phyloP scores from a whole-genome alignment of 2,329 filamentous ascomycete genomes.

The Metarhizium album region DNA sequence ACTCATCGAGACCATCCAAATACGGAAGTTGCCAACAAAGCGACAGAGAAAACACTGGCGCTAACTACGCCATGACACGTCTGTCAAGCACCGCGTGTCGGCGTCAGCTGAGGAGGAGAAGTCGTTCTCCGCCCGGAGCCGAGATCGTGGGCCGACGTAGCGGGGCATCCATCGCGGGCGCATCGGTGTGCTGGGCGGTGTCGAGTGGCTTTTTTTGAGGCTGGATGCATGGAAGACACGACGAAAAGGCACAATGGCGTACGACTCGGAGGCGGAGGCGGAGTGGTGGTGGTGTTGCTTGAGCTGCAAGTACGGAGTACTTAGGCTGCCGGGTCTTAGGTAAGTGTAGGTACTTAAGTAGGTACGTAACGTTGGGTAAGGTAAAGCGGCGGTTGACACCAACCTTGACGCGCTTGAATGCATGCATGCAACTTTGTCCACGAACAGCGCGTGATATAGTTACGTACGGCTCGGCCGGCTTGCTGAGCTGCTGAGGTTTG shows the following conservation, averaged over 20 bases:
- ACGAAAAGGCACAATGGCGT: not conserved
- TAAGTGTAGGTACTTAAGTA: not conserved
- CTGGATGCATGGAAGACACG: slow-evolving; percentile 3
- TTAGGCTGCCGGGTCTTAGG: not conserved
- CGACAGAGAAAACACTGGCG: too few species aligned
- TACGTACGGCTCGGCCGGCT: too few species aligned
- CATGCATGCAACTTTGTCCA: not conserved
- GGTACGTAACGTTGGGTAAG: not conserved
- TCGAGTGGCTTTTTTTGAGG: not conserved
- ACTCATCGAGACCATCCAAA: not conserved
- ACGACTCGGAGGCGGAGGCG: not conserved
- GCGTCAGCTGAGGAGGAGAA: not conserved
- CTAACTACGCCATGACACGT: too few species aligned
- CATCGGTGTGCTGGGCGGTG: not conserved
- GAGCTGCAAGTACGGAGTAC: not conserved
- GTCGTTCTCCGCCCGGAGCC: slow-evolving; percentile 4
- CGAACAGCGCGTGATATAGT: too few species aligned
- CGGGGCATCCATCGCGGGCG: not conserved
- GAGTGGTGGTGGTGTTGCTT: not conserved
- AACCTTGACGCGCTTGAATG: not conserved
- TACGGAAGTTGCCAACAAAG: too few species aligned
- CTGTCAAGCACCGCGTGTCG: not conserved
- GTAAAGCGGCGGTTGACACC: not conserved
- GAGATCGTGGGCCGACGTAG: slow-evolving; percentile 1
- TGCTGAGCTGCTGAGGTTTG: too few species aligned